A percentile compares a stretch with the other conserved stretches of the same genome.
Evolutionary conservation across 306 rosid genomes (phyloP).

Genomic region (Spatholobus suberectus): DNA sequence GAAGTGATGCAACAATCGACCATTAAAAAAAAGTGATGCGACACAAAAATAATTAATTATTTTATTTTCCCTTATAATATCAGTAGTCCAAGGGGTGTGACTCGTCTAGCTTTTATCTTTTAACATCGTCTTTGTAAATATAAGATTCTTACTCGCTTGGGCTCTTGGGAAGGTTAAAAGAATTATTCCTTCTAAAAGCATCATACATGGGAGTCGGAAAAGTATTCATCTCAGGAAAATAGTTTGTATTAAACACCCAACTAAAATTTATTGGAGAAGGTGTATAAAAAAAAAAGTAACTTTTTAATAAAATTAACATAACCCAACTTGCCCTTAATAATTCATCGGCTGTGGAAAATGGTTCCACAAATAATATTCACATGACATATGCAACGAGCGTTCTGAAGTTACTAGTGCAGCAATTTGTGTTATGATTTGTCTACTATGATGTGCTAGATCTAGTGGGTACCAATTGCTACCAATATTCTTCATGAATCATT

Average conservation of each 20-base stretch:
- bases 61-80: neutral
- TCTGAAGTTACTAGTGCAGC: neutral
- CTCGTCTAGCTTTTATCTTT: neutral
- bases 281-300: no score
- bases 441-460: neutral
- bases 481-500: neutral
- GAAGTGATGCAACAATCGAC: neutral
- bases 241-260: no score
- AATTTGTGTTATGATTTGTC: neutral
- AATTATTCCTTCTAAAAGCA: neutral
- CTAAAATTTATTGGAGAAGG: no score
- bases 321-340: neutral
- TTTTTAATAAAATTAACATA: no score
- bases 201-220: neutral
- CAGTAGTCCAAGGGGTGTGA: neutral
- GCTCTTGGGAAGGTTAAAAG: neutral
- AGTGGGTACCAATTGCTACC: neutral
- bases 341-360: neutral
- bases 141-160: neutral
- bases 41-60: neutral
- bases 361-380: no score
- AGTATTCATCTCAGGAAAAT: no score
- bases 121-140: neutral
- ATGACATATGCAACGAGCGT: neutral
- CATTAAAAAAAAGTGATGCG: neutral